Evolutionary conservation across 768 basidiomycete species (phyloP).

Genomic region (Phaeotremella fagi): DNA sequence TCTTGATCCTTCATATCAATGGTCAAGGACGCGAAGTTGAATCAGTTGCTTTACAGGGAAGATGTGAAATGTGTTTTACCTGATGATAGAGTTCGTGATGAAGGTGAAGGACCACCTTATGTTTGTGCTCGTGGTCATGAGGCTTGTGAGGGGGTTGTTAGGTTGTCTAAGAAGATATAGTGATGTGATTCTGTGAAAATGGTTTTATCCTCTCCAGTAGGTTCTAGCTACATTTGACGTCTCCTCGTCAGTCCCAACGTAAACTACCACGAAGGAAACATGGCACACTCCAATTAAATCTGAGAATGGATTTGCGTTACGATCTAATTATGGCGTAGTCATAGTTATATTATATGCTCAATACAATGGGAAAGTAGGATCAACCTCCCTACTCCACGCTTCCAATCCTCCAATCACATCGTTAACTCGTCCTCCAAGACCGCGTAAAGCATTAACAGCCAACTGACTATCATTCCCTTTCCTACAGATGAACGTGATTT

Average conservation of each 20-base stretch:
- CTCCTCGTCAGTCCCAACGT: no score
- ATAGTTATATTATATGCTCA: no score
- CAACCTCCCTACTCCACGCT: constrained; percentile 72
- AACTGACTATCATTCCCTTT: constrained; percentile 91
- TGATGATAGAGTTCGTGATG: constrained; percentile 31
- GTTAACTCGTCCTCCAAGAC: constrained; percentile 7
- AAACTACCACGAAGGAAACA: no score
- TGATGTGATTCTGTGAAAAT: not conserved
- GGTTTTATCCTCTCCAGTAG: no score
- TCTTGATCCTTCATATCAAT: not conserved
- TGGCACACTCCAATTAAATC: no score
- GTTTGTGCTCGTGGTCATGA: constrained; percentile 30
- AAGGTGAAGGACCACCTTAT: constrained; percentile 42
- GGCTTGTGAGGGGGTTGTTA: constrained; percentile 24
- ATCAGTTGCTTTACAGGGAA: constrained; percentile 17
- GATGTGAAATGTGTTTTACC: constrained; percentile 41
- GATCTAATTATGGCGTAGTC: no score
- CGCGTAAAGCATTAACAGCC: constrained; percentile 62
- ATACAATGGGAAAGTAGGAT: constrained; percentile 74
- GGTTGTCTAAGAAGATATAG: constrained; percentile 31
- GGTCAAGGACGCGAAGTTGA: not conserved
- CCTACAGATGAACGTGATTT: constrained; percentile 68
- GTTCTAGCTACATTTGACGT: no score
- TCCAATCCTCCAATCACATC: constrained; percentile 74
- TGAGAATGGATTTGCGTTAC: no score